A percentile compares a stretch with the other conserved stretches of the same genome.
Evolutionary conservation across 257 asterid species (phyloP).

Genomic region (Gentiana dahurica): DNA sequence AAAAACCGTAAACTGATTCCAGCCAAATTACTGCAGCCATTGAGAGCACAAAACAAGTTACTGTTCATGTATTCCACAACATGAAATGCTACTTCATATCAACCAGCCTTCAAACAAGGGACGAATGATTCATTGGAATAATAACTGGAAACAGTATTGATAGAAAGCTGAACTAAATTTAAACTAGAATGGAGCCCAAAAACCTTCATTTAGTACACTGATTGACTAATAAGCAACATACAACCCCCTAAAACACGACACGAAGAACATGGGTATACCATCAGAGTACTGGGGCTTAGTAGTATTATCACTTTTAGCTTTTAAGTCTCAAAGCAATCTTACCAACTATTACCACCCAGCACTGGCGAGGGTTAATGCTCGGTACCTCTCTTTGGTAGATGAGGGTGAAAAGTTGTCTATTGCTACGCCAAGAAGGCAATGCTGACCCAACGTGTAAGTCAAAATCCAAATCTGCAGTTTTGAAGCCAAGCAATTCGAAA

Average conservation of each 20-base stretch:
- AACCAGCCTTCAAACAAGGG: neutral
- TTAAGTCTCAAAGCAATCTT: constrained; percentile 97
- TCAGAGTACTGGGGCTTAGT: constrained; percentile 38
- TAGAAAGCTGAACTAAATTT: neutral
- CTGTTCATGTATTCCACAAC: neutral
- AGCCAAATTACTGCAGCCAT: neutral
- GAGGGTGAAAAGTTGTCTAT: constrained; percentile 81
- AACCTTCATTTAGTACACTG: constrained; percentile 24
- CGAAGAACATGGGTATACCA: constrained; percentile 54
- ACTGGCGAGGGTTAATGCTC: constrained; percentile 83
- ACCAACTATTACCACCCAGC: constrained; percentile 96
- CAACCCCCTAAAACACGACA: constrained; percentile 34
- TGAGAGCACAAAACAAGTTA: neutral
- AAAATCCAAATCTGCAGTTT: constrained; percentile 99
- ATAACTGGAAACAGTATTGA: no score
- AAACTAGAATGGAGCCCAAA: constrained; percentile 20
- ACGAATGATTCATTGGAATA: no score
- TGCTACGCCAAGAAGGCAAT: constrained; percentile 95
- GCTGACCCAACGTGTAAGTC: constrained; percentile 83
- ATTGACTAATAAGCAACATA: constrained; percentile 35
- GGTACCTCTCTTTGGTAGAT: constrained; percentile 93
- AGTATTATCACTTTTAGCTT: constrained; percentile 56
- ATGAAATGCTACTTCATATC: neutral
- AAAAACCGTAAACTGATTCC: neutral
- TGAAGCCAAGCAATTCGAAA: constrained; percentile 97